Evolutionary conservation across 2,329 filamentous ascomycete species (phyloP), one percentile per base, ranked within the genome.

Genomic region (Talaromyces marneffei): DNA sequence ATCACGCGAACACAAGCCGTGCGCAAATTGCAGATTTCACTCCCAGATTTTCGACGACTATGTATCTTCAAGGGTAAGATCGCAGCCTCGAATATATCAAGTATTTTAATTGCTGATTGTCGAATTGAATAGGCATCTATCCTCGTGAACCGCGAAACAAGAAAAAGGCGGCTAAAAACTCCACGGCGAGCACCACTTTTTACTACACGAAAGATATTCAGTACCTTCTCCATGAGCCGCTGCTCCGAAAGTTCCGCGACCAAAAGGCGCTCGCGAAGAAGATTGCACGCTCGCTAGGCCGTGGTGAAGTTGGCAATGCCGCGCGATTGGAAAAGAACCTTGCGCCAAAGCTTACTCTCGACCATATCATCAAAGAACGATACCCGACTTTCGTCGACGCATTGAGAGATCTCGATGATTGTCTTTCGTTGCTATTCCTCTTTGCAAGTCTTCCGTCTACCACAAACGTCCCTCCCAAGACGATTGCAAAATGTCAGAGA

Each of bases 211-310:
- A 96, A 81, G 94, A 99, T 75, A 97, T 99, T 68, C 93, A 97
- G 78, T 99, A 97, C 72, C 88, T 99, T 57, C 87, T 97, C 63
- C 94, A 99, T 78, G 94, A 99, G 78, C 95, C 94, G 31, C 84
- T 99, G 5, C 83, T 99, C 62, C 85, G 87, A 70, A 97, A 96
- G 77, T 97, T 99, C 81, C 89, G 94, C 74, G 94, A 99, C 65
- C 94, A 97, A 77, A 99, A 99, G 79, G 85, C 89, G 6, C 87
- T 99, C 66, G 91, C 94, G 74, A 97, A 97, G 85, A 99, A 99
- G 85, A 97, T 99, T 72, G 90, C 90, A 44, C 87, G 87, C 72
- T 94, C 93, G 3, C 84, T 99, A 58, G 94, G 94, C 60, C 87
- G 93, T 72, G 93, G 93, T 75, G 92, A 99, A 79, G 87, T 94